Base-by-base conservation (phyloP, 1,284 basidiomycete genomes). In the Exobasidium cylindrosporum region DNA sequence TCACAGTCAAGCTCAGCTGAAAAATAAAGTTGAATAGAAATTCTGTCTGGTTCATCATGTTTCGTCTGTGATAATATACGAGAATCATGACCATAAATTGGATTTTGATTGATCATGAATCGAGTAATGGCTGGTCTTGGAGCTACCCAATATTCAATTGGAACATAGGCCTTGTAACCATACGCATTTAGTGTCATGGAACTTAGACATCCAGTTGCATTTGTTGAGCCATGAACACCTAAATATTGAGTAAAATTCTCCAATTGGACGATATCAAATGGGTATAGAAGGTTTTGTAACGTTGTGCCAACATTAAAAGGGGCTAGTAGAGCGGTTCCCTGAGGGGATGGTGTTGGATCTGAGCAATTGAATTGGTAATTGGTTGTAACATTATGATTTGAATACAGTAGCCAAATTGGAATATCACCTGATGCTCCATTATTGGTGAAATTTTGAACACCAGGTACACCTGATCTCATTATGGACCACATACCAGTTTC, bases 361-460 rank as follows among this genome's bases (percentile, higher is more conserved):
- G 53, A 55, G 53, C 53, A 55, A 28, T 55, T 23, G 53, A 55
- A 55, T 13, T 31, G 13, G 40, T 30, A 55, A 21, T 23, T 35
- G n/a, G 21, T 55, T 23, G 53, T 55, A 14, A 29, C n/a, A 30
- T 55, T 31, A 29, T 26, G 14, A 35, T 55, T 55, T 23, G 53
- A 30, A 13, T 31, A 55, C 26, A 55, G 17, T 40, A 55, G 30
- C 53, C 53, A 55, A 28, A 55, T 26, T 14, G 40, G 30, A 13
- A n/a, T 44, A 35, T 23, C 13, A 29, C 40, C 30, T 40, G 35
- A 17, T n/a, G n/a, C n/a, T 17, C 35, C 35, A 23, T 55, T 28
- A 14, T 14, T 35, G 3, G 53, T 55, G 32, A 6, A 26, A 17
- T 55, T 55, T 35, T 30, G 30, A 55, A 55, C 21, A 28, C 26